Conservation (phyloP, 257 asterid species). For the Solanum infundibuliforme region DNA sequence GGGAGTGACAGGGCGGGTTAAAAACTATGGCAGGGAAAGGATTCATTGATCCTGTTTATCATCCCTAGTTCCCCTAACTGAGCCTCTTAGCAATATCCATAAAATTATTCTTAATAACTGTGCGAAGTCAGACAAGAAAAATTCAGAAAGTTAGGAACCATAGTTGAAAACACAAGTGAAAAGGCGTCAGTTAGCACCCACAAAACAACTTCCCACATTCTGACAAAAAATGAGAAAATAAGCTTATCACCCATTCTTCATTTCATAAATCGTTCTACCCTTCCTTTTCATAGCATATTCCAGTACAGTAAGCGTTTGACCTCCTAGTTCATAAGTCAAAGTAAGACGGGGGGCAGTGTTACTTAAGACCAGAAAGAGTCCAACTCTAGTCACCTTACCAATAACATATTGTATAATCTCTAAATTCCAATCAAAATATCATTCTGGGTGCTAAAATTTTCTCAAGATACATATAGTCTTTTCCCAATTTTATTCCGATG, state of each 20-base stretch:
- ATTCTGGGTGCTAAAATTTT: not conserved
- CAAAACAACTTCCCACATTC: not conserved
- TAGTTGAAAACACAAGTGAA: not conserved
- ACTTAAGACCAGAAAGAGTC: not conserved
- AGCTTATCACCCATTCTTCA: not conserved
- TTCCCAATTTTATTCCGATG: not conserved
- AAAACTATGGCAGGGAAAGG: not conserved
- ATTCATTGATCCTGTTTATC: not conserved
- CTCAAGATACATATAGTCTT: not conserved
- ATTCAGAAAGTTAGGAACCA: not conserved
- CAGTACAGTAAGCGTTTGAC: not conserved
- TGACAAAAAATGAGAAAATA: not conserved
- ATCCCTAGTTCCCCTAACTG: not conserved
- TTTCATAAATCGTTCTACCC: not conserved
- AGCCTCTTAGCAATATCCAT: not conserved
- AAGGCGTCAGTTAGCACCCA: not conserved
- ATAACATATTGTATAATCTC: not conserved
- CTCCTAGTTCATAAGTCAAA: not conserved
- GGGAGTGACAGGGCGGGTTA: not conserved
- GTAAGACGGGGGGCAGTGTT: not conserved
- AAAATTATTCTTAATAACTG: not conserved
- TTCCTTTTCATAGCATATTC: not conserved
- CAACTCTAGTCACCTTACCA: not conserved
- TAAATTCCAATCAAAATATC: not conserved
- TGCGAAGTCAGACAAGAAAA: not conserved